Evolutionary conservation across 2,329 filamentous ascomycete species (phyloP).

Genomic region (Simplicillium aogashimaense): DNA sequence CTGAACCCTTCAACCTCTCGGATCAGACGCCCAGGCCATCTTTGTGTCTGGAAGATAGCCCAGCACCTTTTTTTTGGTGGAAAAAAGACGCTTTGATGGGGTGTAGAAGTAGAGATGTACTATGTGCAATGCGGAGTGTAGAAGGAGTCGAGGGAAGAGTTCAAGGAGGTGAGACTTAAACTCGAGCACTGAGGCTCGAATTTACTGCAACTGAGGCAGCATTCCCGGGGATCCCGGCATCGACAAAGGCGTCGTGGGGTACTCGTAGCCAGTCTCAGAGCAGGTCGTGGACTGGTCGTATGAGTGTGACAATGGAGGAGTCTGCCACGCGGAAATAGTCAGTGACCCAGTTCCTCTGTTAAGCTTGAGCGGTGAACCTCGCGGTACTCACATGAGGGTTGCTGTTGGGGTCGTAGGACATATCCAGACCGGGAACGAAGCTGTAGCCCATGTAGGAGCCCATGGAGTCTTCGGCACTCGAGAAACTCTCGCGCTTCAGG

Average conservation of each 20-base stretch:
- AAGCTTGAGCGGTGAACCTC: no score
- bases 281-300: conserved; percentile 58
- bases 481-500: conserved; percentile 56
- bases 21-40: no score
- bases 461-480: conserved; percentile 40
- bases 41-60: no score
- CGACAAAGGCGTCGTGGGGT: conserved; percentile 63
- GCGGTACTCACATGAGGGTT: conserved; percentile 63
- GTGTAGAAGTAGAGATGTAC: no score
- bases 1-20: no score
- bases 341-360: conserved; percentile 32
- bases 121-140: no score
- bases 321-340: conserved; percentile 48
- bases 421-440: conserved; percentile 55
- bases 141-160: no score
- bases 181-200: no score
- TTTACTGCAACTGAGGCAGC: conserved; percentile 18
- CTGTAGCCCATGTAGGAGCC: conserved; percentile 59
- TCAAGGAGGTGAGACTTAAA: no score
- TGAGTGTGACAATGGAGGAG: conserved; percentile 66
- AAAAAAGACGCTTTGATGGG: no score
- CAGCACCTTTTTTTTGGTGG: no score
- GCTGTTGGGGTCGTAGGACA: conserved; percentile 47
- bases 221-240: conserved; percentile 59
- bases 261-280: conserved; percentile 52